Percentiles rank a stretch among this genome's conserved stretches.
phyloP scores from a whole-genome alignment of 1,284 basidiomycete genomes.

The Leccinum solheimii region DNA sequence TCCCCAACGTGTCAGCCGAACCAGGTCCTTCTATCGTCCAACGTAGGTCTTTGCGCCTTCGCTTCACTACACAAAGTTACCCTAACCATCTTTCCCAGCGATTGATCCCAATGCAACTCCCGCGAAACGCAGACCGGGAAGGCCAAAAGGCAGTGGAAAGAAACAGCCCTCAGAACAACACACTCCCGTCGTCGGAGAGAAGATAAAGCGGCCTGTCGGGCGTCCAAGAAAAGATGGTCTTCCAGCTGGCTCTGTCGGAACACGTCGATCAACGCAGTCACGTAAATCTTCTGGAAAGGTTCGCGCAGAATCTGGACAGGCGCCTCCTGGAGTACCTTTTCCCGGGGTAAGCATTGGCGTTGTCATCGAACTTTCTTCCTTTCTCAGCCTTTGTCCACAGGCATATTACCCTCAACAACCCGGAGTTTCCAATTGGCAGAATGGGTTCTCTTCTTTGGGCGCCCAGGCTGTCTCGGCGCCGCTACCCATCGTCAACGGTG shows the following conservation, averaged over 20 bases:
- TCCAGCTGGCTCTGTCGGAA: slow-evolving; percentile 52
- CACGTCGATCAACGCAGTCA: slow-evolving; percentile 33
- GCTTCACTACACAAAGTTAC: background rate
- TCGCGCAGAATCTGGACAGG: slow-evolving; percentile 20
- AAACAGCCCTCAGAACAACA: slow-evolving; percentile 41
- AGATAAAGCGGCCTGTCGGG: slow-evolving; percentile 55
- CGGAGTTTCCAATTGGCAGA: slow-evolving; percentile 35
- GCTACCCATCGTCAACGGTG: slow-evolving; percentile 28
- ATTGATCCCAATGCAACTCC: slow-evolving; percentile 30
- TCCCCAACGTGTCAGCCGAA: slow-evolving; percentile 29
- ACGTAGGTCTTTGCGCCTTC: slow-evolving; percentile 15
- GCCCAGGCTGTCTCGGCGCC: slow-evolving; percentile 36
- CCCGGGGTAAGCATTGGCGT: slow-evolving; percentile 25
- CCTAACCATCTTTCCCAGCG: slow-evolving; percentile 22
- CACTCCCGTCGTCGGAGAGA: slow-evolving; percentile 34
- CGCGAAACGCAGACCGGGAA: slow-evolving; percentile 50
- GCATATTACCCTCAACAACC: slow-evolving; percentile 38
- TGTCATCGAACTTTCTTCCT: background rate
- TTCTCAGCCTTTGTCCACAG: slow-evolving; percentile 16
- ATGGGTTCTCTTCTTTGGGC: slow-evolving; percentile 25
- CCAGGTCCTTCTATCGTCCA: slow-evolving; percentile 31
- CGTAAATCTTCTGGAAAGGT: slow-evolving; percentile 41
- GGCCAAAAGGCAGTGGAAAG: slow-evolving; percentile 57
- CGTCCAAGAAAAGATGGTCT: slow-evolving; percentile 58
- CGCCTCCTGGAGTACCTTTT: slow-evolving; percentile 31